Base-by-base conservation (phyloP, 805 yeast genomes). In the Saccharomycopsis fibuligera region DNA sequence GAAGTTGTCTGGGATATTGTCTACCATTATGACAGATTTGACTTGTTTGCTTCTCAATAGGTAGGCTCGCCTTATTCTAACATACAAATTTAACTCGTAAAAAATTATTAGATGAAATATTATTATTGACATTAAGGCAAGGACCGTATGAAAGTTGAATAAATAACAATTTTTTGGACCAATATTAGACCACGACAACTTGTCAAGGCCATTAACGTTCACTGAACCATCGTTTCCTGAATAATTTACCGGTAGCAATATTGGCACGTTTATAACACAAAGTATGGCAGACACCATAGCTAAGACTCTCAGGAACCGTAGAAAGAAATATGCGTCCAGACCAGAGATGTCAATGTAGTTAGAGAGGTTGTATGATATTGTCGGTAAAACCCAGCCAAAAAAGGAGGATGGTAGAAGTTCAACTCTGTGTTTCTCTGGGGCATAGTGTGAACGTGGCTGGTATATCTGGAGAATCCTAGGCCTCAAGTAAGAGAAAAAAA, bases 301-400 rank as follows among this genome's bases (percentile, higher is more conserved):
- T 9, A 84, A 58, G 3, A 81, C 64, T 43, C 68, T 62, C 41
- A 87, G 58, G 56, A 75, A 86, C 44, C 96, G 62, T 2, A 86
- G 57, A 54, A 86, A 82, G 58, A 83, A 81, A 60, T 83, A 86
- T 0, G 89, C 79, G 61, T 88, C 96, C 5, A 86, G 60, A 0
- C 96, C 95, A 52, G 74, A 64, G 4, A 68, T 23, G 1, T 37
- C 62, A 24, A 70, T 59, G 56, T 77, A 81, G 25, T 67, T 64
- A 6, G 68, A 66, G 4, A 76, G 65, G 1, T 71, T 69, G 19
- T 63, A 59, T 6, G 58, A 53, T 25, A 76, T 47, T 0, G 75
- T 66, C 0, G 78, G 74, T 3, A 57, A 39, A 1, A 82, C 53
- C 91, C 91, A 86, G 3, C 69, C 69, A 25, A 81, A 68, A n/a